These are phyloP conservation scores for Isabelozyma heimii DNA, from an alignment of 805 yeast species.

Conservation along the genomic window DNA sequence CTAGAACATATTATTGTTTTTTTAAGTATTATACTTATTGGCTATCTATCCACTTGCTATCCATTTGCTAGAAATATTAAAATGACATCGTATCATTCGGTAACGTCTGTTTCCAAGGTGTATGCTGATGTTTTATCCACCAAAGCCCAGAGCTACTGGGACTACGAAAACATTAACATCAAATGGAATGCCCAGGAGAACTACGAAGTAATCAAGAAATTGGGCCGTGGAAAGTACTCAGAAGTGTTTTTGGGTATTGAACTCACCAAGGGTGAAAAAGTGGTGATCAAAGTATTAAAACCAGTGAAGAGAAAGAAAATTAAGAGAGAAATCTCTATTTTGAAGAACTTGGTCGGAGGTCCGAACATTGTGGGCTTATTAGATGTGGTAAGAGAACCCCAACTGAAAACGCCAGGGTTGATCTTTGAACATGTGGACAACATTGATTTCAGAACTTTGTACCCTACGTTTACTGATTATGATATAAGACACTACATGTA, in stretches of 20 bases:
- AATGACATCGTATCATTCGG: conserved; percentile 16
- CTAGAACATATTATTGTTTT: not conserved
- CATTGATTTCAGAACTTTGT: conserved; percentile 80
- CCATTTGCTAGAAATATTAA: not conserved
- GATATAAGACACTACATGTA: conserved; percentile 84
- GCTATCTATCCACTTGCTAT: not conserved
- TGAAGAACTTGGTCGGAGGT: conserved; percentile 82
- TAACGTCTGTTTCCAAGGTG: conserved; percentile 65
- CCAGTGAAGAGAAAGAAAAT: conserved; percentile 93
- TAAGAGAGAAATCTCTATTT: conserved; percentile 82
- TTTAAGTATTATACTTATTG: not conserved
- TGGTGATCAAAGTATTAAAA: conserved; percentile 88
- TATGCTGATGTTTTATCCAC: conserved; percentile 75
- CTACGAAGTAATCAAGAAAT: conserved; percentile 78
- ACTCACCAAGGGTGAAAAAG: conserved; percentile 54
- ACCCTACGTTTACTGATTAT: conserved; percentile 70
- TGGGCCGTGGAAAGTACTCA: conserved; percentile 91
- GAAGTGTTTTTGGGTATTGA: conserved; percentile 89
- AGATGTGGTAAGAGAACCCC: conserved; percentile 86
- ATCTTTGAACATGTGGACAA: conserved; percentile 84
- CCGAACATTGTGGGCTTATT: conserved; percentile 72
- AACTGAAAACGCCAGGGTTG: conserved; percentile 81
- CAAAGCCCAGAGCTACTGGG: conserved; percentile 85
- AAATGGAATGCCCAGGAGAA: conserved; percentile 84
- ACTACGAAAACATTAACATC: conserved; percentile 66